Evolutionary conservation across 202 grass and related monocot species (phyloP), one percentile per base, ranked within the genome.

Genomic region (Alloteropsis angusta): DNA sequence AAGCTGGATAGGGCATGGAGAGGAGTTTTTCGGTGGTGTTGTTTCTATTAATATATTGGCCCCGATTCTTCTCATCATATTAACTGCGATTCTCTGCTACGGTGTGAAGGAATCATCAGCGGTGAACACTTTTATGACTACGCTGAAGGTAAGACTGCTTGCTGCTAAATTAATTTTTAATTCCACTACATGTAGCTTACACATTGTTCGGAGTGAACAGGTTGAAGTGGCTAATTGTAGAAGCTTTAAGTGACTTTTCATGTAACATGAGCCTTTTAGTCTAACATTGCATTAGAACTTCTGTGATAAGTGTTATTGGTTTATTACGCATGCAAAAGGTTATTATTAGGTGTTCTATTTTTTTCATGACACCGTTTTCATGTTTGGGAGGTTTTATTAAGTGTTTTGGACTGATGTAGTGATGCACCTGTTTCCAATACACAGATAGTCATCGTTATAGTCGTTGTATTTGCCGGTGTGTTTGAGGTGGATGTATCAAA

Each of bases 401-500:
- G 28, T 71, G 0, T 41, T 25, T 71, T 80, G 38, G 7, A 50
- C 47, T 48, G 13, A 80, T 84, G 75, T 22, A 12, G 14, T 68
- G 25, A 76, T 25, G 70, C 36, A 30, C 0, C 9, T 83, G 9
- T 56, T 78, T 67, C 14, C 7, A 5, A 57, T 37, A 48, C 87
- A 49, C 83, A 98, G 95, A 93, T 98, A 70, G 53, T 91, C 54
- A 94, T 98, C 54, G 89, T 98, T 68, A 83, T 98, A 70, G 63
- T 94, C 55, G 72, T 98, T 44, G 85, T 98, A 82, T 76, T 90
- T 86, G 81, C 74, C 36, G 92, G 96, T 17, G 63, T 84, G 23
- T 95, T 99, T 86, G 90, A 99, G 86, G 86, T 99, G 67, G 96
- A 99, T 85, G 86, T 95, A 79, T 91, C 96, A 73, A 93, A 99